These are phyloP conservation scores for Fusarium clavum DNA, from an alignment of 2,329 filamentous ascomycete genomes.

Conservation along the genomic window DNA sequence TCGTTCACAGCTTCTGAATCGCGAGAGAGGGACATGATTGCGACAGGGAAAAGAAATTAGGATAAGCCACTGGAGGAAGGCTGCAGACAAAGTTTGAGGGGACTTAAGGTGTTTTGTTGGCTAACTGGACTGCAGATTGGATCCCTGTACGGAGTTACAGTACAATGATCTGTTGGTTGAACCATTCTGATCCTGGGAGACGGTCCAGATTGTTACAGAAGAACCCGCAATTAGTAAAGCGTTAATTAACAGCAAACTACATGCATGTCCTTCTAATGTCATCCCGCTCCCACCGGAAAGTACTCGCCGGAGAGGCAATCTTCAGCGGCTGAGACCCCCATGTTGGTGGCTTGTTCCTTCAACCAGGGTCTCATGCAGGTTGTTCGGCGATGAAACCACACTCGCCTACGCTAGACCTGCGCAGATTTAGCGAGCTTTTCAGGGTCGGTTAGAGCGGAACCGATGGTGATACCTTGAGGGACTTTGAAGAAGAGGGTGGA, in stretches of 20 bases:
- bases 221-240: not conserved
- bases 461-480: not conserved
- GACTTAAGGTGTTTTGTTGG: not conserved
- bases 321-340: not conserved
- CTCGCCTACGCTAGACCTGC: not conserved
- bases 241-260: not conserved
- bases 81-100: not conserved
- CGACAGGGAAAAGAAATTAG: slow-evolving; percentile 7
- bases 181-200: not conserved
- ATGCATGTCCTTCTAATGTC: not conserved
- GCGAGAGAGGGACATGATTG: slow-evolving; percentile 6
- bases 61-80: not conserved
- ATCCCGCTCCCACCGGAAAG: not conserved
- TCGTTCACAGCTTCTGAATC: slow-evolving; percentile 30
- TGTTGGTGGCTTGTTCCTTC: not conserved
- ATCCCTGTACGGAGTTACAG: not conserved
- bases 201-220: not conserved
- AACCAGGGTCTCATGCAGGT: not conserved
- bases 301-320: not conserved
- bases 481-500: not conserved
- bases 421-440: not conserved
- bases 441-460: slow-evolving; percentile 18
- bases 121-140: not conserved
- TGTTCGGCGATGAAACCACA: slow-evolving; percentile 27
- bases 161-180: not conserved